Percentiles rank a stretch among this genome's conserved stretches.
phyloP scores from a whole-genome alignment of 495 filamentous ascomycete species.

The Podospora pseudoanserina region DNA sequence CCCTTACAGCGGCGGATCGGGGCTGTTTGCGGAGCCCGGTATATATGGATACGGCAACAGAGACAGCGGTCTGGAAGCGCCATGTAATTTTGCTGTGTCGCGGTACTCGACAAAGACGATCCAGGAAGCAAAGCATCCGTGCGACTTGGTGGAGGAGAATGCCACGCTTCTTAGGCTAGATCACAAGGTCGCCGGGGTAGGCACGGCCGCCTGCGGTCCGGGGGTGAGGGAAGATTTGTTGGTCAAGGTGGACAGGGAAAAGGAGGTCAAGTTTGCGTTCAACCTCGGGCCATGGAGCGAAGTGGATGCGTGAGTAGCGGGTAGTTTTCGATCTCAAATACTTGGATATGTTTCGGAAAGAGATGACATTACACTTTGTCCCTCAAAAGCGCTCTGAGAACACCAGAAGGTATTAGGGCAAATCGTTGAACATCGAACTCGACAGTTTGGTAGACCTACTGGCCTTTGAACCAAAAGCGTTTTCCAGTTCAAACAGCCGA shows the following conservation, averaged over 20 bases:
- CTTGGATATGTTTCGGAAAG: too few relatives aligned
- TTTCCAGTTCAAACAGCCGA: too few relatives aligned
- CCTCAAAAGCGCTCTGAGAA: too few relatives aligned
- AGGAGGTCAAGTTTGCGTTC: slow-evolving; percentile 28
- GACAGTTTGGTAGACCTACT: too few relatives aligned
- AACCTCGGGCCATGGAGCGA: slow-evolving; percentile 9
- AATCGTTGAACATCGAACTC: too few relatives aligned
- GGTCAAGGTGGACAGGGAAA: slow-evolving; percentile 28
- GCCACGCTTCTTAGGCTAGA: slow-evolving; percentile 56
- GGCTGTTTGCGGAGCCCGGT: slow-evolving; percentile 1
- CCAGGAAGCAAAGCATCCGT: slow-evolving; percentile 55
- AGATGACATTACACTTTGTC: too few relatives aligned
- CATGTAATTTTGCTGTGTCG: slow-evolving; percentile 52
- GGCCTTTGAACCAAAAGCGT: too few relatives aligned
- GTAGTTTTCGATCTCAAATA: background rate
- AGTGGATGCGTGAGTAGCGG: background rate
- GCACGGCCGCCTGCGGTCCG: slow-evolving; percentile 61
- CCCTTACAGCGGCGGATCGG: slow-evolving; percentile 19
- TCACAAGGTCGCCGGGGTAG: slow-evolving; percentile 52
- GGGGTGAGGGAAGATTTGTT: slow-evolving; percentile 47
- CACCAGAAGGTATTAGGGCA: too few relatives aligned
- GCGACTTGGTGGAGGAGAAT: slow-evolving; percentile 50
- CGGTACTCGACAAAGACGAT: slow-evolving; percentile 48
- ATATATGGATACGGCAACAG: too few relatives aligned
- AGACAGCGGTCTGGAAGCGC: slow-evolving; percentile 7